phyloP scores from a whole-genome alignment of 169 alveolate genomes.

The Cryptosporidium sp. region DNA sequence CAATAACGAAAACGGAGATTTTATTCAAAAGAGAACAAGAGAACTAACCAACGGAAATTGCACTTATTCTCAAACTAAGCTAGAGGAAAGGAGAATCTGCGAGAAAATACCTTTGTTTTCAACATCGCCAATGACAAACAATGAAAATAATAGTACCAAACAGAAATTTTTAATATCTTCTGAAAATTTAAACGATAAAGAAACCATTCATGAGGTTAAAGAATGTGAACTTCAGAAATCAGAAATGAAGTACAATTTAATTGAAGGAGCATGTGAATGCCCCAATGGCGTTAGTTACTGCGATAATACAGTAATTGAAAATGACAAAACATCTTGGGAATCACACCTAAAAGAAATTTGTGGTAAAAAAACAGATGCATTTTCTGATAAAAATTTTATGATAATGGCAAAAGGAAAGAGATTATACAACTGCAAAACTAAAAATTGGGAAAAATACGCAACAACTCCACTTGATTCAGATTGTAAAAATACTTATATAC shows the following conservation, averaged over 20 bases:
- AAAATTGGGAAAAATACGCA: conserved; percentile 20
- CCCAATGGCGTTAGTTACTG: conserved; percentile 21
- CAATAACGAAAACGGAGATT: conserved; percentile 12
- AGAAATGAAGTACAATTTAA: conserved; percentile 11
- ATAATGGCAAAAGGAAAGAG: conserved; percentile 23
- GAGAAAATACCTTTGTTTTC: conserved; percentile 17
- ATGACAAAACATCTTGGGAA: conserved; percentile 42
- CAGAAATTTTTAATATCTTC: background rate
- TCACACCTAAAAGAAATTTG: conserved; percentile 18
- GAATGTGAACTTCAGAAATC: conserved; percentile 22
- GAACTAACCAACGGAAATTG: background rate
- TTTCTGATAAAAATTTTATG: background rate
- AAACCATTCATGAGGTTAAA: background rate
- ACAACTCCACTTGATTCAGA: background rate
- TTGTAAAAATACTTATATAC: conserved; percentile 19
- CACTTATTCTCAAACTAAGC: background rate
- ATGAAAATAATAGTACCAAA: background rate
- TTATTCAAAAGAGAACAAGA: conserved; percentile 37
- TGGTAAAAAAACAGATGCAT: background rate
- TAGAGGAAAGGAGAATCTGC: conserved; percentile 41
- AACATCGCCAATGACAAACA: background rate
- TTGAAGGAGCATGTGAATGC: conserved; percentile 44
- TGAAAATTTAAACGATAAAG: background rate
- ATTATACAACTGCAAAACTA: conserved; percentile 25
- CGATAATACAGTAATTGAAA: conserved; percentile 24